Percentiles rank a stretch among this genome's conserved stretches.
Evolutionary conservation across 2,329 filamentous ascomycete genomes (phyloP).

Genomic region (Sclerotinia minor): DNA sequence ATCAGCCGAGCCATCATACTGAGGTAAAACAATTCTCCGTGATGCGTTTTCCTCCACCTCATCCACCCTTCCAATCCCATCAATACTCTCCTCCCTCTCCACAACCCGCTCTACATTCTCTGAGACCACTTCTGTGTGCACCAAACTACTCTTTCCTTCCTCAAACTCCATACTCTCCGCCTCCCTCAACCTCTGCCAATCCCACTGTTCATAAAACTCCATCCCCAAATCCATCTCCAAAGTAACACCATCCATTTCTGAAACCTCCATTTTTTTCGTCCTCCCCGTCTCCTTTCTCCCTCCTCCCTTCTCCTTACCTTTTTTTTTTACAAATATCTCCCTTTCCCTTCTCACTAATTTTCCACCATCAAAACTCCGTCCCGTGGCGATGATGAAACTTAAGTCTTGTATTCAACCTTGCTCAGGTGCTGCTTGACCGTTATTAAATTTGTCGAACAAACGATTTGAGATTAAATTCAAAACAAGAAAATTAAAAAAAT

Average conservation of each 20-base stretch:
- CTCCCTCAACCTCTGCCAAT: conserved; percentile 16
- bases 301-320: not conserved
- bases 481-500: not conserved
- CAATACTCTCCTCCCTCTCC: not conserved
- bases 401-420: not conserved
- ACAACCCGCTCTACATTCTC: no score
- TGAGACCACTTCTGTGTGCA: not conserved
- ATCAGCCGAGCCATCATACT: conserved; percentile 2
- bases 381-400: not conserved
- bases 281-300: not conserved
- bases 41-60: no score
- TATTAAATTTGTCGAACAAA: not conserved
- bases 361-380: not conserved
- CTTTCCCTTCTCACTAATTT: not conserved
- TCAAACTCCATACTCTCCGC: conserved; percentile 10
- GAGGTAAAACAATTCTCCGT: not conserved
- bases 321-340: not conserved
- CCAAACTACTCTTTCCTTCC: not conserved
- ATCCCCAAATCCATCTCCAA: conserved; percentile 10
- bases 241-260: not conserved
- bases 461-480: not conserved
- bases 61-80: not conserved
- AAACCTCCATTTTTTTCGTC: no score
- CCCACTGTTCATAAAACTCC: conserved; percentile 12
- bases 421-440: no score